phyloP scores from a whole-genome alignment of 495 filamentous ascomycete genomes.

The Schizothecium vesticola region DNA sequence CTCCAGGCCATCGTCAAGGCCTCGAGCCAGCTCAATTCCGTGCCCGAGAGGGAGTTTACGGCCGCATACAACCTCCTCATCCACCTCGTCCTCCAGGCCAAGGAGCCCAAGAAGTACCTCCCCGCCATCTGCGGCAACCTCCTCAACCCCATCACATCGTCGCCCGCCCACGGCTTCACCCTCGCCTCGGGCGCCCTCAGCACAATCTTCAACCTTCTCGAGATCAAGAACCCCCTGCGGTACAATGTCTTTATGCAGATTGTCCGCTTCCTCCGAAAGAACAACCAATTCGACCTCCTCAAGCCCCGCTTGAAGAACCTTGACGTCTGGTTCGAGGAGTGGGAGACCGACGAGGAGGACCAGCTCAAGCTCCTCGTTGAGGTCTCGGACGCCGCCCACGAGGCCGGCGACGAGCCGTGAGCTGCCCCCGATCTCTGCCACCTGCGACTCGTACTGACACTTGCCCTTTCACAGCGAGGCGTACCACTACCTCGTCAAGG shows the following conservation, averaged over 20 bases:
- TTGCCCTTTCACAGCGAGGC: constrained; percentile 44
- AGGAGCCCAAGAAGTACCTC: constrained; percentile 77
- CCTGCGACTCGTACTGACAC: constrained; percentile 7
- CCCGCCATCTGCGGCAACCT: constrained; percentile 82
- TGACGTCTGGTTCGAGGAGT: constrained; percentile 72
- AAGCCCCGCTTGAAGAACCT: constrained; percentile 72
- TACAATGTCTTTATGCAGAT: constrained; percentile 87
- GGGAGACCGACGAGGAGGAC: constrained; percentile 78
- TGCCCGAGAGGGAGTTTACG: constrained; percentile 93
- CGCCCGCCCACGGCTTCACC: constrained; percentile 74
- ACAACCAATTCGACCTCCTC: constrained; percentile 71
- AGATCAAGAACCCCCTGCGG: constrained; percentile 64
- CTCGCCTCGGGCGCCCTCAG: constrained; percentile 83
- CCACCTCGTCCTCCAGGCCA: constrained; percentile 80
- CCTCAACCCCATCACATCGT: constrained; percentile 76
- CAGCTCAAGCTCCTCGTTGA: constrained; percentile 73
- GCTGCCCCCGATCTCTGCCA: constrained; percentile 18
- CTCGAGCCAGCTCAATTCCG: constrained; percentile 63
- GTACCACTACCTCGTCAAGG: constrained; percentile 77
- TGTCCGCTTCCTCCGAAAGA: constrained; percentile 66
- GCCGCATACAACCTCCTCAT: constrained; percentile 93
- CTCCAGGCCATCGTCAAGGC: constrained; percentile 81
- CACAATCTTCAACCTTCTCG: constrained; percentile 94
- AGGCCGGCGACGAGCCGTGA: constrained; percentile 68
- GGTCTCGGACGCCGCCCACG: constrained; percentile 70